Conservation (phyloP, 83 land plant species). For the Picea abies region DNA sequence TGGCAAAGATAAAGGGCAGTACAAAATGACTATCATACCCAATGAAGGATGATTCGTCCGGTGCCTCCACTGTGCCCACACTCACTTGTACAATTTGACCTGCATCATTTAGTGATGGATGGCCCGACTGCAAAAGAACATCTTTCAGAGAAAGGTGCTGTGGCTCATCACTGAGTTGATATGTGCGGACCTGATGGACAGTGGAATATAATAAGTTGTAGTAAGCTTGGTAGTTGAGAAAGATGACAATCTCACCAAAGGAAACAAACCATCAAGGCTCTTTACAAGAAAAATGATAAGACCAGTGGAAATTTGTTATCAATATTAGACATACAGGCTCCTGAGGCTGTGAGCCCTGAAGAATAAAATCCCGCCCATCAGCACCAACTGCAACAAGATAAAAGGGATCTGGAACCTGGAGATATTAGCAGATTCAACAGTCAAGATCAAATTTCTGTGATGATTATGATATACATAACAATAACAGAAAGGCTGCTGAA, state of each 20-base stretch:
- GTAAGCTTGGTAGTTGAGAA: background rate
- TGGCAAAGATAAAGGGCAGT: background rate
- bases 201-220: background rate
- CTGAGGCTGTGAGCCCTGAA: conserved; percentile 50
- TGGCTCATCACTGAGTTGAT: conserved; percentile 23
- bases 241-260: background rate
- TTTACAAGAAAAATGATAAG: background rate
- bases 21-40: conserved; percentile 22
- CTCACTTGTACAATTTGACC: conserved; percentile 41
- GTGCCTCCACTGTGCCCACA: conserved; percentile 48
- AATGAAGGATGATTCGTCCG: conserved; percentile 48
- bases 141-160: conserved; percentile 24
- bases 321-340: conserved; percentile 30
- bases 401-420: conserved; percentile 56
- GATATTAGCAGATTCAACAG: background rate
- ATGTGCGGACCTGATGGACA: conserved; percentile 37
- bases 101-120: conserved; percentile 2
- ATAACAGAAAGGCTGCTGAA: background rate
- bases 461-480: background rate
- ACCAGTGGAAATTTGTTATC: background rate
- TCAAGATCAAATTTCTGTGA: background rate
- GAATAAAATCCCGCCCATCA: conserved; percentile 43
- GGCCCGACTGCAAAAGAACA: conserved; percentile 14
- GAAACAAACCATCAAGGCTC: background rate
- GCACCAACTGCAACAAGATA: conserved; percentile 39